Conservation (phyloP, 2,329 filamentous ascomycete genomes). For the Capronia coronata region DNA sequence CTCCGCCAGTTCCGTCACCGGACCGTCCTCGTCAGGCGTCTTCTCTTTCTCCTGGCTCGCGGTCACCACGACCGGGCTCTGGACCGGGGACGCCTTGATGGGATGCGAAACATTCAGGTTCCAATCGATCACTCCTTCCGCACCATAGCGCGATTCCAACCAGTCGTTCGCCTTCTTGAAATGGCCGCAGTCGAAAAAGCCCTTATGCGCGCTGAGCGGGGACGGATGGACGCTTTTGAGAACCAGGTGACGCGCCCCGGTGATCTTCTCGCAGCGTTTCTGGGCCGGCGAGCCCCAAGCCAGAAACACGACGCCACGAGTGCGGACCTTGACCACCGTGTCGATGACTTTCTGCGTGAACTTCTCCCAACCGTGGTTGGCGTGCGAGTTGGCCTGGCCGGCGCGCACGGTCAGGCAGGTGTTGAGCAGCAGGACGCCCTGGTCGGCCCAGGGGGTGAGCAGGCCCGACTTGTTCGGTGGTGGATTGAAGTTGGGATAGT, state of each 20-base stretch:
- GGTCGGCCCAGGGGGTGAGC: slow-evolving; percentile 87
- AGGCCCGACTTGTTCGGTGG: slow-evolving; percentile 75
- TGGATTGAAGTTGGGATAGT: slow-evolving; percentile 72
- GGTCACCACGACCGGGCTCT: slow-evolving; percentile 16
- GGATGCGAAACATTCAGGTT: slow-evolving; percentile 45
- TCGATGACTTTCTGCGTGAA: slow-evolving; percentile 92
- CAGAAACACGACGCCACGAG: slow-evolving; percentile 81
- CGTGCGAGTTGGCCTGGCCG: slow-evolving; percentile 78
- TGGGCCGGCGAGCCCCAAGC: slow-evolving; percentile 87
- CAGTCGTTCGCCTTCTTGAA: slow-evolving; percentile 80
- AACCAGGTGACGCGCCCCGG: slow-evolving; percentile 64
- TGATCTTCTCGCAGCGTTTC: slow-evolving; percentile 66
- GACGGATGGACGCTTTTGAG: slow-evolving; percentile 85
- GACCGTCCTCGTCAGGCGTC: slow-evolving; percentile 9
- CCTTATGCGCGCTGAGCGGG: slow-evolving; percentile 74
- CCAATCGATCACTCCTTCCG: slow-evolving; percentile 81
- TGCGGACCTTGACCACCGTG: slow-evolving; percentile 68
- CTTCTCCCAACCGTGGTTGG: slow-evolving; percentile 81
- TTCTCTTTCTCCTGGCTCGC: slow-evolving; percentile 14
- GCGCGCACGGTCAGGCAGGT: slow-evolving; percentile 90
- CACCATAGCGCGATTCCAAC: slow-evolving; percentile 70
- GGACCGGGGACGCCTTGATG: slow-evolving; percentile 15
- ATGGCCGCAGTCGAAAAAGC: slow-evolving; percentile 77
- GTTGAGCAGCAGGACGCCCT: slow-evolving; percentile 87
- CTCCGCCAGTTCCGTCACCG: slow-evolving; percentile 26